These are phyloP conservation scores for Collybiopsis confluens DNA, from an alignment of 768 basidiomycete species.

Conservation along the genomic window DNA sequence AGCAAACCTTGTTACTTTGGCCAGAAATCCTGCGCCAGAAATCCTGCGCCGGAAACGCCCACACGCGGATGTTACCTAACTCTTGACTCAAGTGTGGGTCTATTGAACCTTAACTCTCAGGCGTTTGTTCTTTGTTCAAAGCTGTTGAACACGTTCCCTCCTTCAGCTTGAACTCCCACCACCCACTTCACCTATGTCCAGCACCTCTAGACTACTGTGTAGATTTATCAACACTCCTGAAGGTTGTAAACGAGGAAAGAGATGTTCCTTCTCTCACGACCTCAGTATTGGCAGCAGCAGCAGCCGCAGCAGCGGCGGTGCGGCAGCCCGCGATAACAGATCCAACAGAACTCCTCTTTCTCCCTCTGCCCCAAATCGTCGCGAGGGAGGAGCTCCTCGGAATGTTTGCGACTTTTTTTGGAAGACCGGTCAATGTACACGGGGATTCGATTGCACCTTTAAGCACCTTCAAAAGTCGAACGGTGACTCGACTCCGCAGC, in stretches of 20 bases:
- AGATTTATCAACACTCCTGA: constrained; percentile 1
- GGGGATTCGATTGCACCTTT: constrained; percentile 5
- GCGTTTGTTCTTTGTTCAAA: no score
- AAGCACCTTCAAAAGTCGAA: constrained; percentile 4
- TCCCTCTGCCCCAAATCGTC: not conserved
- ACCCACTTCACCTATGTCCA: not conserved
- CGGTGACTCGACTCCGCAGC: not conserved
- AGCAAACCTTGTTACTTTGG: no score
- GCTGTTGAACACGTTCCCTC: not conserved
- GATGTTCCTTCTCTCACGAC: constrained; percentile 3
- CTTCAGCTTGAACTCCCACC: not conserved
- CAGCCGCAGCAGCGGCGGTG: not conserved
- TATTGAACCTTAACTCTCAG: no score
- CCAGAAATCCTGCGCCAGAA: no score
- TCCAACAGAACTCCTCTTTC: not conserved
- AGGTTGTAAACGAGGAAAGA: not conserved
- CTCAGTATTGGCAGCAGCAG: not conserved
- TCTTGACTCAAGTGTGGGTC: no score
- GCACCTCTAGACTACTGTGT: not conserved
- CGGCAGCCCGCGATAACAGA: not conserved
- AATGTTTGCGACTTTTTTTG: constrained; percentile 10
- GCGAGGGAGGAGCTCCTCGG: not conserved
- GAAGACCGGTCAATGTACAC: constrained; percentile 13
- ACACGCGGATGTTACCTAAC: no score
- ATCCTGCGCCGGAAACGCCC: no score